These are phyloP conservation scores for Citrullus amarus DNA, from an alignment of 306 rosid genomes.

Conservation along the genomic window DNA sequence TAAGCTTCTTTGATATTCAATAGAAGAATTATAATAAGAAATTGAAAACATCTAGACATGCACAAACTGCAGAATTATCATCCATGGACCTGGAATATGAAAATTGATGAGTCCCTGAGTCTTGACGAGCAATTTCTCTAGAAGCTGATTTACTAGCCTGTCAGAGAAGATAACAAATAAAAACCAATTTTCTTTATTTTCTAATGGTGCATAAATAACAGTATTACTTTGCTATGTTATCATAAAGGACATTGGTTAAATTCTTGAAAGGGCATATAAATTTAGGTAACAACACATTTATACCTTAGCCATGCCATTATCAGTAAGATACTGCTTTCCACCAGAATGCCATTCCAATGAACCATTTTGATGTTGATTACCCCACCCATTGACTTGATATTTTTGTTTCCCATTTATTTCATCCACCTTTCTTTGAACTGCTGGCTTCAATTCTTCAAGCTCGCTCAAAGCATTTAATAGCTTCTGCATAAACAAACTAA, in stretches of 20 bases:
- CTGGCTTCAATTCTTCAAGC: constrained; percentile 77
- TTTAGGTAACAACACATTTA: neutral
- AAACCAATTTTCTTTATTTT: constrained; percentile 8
- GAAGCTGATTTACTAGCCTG: constrained; percentile 47
- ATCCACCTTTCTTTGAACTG: constrained; percentile 57
- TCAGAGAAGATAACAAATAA: constrained; percentile 16
- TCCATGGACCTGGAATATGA: constrained; percentile 41
- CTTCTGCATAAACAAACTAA: constrained; percentile 26
- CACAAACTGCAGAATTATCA: constrained; percentile 44
- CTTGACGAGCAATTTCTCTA: constrained; percentile 25
- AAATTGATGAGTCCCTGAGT: constrained; percentile 43
- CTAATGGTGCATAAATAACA: constrained; percentile 4
- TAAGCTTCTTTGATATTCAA: neutral
- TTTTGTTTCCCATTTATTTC: constrained; percentile 42
- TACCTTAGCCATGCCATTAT: constrained; percentile 45
- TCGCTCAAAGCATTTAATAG: constrained; percentile 55
- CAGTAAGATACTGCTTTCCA: constrained; percentile 25
- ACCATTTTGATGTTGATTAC: constrained; percentile 34
- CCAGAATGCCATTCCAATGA: constrained; percentile 26
- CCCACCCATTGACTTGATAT: constrained; percentile 33
- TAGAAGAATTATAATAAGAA: neutral
- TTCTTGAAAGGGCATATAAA: neutral
- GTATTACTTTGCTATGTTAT: neutral
- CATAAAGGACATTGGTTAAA: neutral
- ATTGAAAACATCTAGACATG: constrained; percentile 13